Percentiles rank a stretch among this genome's conserved stretches.
Conservation (phyloP, 345 rosid genomes). For the Bretschneidera sinensis region DNA sequence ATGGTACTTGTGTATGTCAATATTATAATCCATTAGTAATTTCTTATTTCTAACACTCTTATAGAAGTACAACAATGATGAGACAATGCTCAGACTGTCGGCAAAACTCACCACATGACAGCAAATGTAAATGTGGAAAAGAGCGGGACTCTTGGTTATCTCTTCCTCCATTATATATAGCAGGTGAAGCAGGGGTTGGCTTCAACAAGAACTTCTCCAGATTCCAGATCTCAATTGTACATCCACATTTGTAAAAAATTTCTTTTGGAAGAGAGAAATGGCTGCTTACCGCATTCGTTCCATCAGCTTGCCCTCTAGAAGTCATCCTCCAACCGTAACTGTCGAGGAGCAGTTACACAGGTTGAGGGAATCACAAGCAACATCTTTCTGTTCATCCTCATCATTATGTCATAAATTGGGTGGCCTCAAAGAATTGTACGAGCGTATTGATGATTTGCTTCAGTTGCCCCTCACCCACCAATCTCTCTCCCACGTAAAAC, state of each 20-base stretch:
- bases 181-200: not conserved
- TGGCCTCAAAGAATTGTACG: conserved; percentile 32
- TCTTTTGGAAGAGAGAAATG: not conserved
- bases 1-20: not conserved
- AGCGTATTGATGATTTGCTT: conserved; percentile 27
- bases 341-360: conserved; percentile 28
- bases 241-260: no score
- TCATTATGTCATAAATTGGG: conserved; percentile 18
- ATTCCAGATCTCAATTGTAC: no score
- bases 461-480: conserved; percentile 21
- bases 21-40: not conserved
- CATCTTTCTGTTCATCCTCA: conserved; percentile 13
- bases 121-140: conserved; percentile 4
- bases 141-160: not conserved
- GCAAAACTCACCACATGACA: conserved; percentile 12
- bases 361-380: conserved; percentile 21
- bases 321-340: conserved; percentile 30
- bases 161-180: not conserved
- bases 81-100: not conserved
- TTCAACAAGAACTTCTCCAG: not conserved
- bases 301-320: conserved; percentile 29
- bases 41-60: not conserved
- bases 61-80: not conserved
- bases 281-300: conserved; percentile 29
- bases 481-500: conserved; percentile 9